Conservation (phyloP, 2,329 filamentous ascomycete genomes). For the Fusarium hainanense region DNA sequence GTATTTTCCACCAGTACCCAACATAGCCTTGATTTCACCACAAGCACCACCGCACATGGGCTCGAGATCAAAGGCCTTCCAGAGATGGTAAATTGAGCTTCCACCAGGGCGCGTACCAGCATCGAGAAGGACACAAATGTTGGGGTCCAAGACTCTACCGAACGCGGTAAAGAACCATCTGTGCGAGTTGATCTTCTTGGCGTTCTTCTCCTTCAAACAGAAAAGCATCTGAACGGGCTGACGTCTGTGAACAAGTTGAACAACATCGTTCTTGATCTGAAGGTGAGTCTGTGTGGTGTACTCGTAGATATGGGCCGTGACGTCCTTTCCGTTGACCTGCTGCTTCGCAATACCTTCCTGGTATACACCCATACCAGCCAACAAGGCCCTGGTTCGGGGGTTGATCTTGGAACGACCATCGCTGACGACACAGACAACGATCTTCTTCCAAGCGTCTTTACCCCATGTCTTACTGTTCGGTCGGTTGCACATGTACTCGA, state of each 20-base stretch:
- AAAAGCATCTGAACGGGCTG: slow-evolving; percentile 97
- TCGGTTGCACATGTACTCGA: slow-evolving; percentile 96
- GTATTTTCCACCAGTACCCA: slow-evolving; percentile 84
- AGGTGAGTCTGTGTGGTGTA: slow-evolving; percentile 90
- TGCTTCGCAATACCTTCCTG: slow-evolving; percentile 99
- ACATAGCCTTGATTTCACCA: slow-evolving; percentile 99
- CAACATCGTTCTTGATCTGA: slow-evolving; percentile 89
- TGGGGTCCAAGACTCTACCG: slow-evolving; percentile 89
- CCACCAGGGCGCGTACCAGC: slow-evolving; percentile 94
- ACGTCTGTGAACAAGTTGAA: slow-evolving; percentile 83
- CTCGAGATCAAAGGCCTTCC: slow-evolving; percentile 98
- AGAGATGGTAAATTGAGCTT: slow-evolving; percentile 96
- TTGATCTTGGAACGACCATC: slow-evolving; percentile 99
- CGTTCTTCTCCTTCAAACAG: slow-evolving; percentile 99
- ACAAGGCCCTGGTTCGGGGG: slow-evolving; percentile 84
- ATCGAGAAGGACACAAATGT: slow-evolving; percentile 96
- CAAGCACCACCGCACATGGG: slow-evolving; percentile 98
- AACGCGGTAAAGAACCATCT: slow-evolving; percentile 99
- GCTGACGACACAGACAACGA: slow-evolving; percentile 96
- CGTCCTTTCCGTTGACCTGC: slow-evolving; percentile 95
- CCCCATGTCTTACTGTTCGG: slow-evolving; percentile 98
- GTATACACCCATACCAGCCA: slow-evolving; percentile 95
- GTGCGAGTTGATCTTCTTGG: slow-evolving; percentile 99
- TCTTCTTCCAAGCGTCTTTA: slow-evolving; percentile 99
- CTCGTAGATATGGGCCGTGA: slow-evolving; percentile 97